Evolutionary conservation across 2,329 filamentous ascomycete genomes (phyloP).

Genomic region (Xylaria sp.): DNA sequence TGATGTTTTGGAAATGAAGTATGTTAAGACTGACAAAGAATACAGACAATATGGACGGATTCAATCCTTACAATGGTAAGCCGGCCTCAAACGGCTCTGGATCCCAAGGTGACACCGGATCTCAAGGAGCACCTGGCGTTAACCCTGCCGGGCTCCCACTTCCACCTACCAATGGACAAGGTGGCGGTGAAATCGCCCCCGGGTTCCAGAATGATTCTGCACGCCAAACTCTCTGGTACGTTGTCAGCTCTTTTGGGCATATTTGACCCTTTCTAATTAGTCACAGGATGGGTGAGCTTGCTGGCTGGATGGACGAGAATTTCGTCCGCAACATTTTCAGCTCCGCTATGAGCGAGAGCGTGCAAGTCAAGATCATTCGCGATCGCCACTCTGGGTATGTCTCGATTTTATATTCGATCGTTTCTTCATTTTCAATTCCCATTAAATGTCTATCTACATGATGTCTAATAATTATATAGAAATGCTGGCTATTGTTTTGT

Average conservation of each 20-base stretch:
- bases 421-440: background rate
- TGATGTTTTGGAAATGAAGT: background rate
- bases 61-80: conserved; percentile 52
- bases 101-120: conserved; percentile 51
- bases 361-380: conserved; percentile 99
- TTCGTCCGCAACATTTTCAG: conserved; percentile 94
- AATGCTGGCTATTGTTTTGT: conserved; percentile 99
- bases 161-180: conserved; percentile 50
- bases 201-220: conserved; percentile 57
- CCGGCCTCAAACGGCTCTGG: conserved; percentile 52
- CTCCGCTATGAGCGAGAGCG: conserved; percentile 89
- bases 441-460: background rate
- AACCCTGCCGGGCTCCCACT: conserved; percentile 45
- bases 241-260: background rate
- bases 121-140: conserved; percentile 48
- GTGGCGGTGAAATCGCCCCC: conserved; percentile 48
- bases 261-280: conserved; percentile 24
- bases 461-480: conserved; percentile 57
- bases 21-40: conserved; percentile 16
- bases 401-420: background rate
- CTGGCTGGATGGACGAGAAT: conserved; percentile 99
- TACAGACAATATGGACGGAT: conserved; percentile 49
- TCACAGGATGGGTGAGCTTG: conserved; percentile 95
- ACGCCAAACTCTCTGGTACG: conserved; percentile 67
- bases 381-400: conserved; percentile 96